These are phyloP conservation scores for Acanthamoeba castellanii DNA, from an alignment of 208 protist species.

Conservation along the genomic window DNA sequence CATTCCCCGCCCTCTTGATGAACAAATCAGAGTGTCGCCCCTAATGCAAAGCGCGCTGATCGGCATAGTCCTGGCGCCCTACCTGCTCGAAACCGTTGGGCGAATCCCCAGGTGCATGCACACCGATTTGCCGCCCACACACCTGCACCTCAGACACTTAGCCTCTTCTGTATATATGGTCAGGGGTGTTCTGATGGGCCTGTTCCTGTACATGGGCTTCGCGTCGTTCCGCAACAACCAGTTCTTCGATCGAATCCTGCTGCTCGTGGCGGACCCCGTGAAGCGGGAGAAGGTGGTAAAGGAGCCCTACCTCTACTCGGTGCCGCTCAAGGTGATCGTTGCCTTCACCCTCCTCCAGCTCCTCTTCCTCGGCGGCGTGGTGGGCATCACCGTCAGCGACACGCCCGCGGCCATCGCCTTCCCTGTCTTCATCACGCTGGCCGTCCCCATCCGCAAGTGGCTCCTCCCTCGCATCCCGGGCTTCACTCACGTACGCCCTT, in stretches of 20 bases:
- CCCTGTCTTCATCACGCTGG: slow-evolving; percentile 73
- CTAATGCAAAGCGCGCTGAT: slow-evolving; percentile 76
- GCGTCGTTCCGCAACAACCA: slow-evolving; percentile 78
- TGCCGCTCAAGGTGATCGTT: neutral
- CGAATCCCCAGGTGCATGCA: neutral
- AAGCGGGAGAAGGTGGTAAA: neutral
- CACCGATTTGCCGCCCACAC: neutral
- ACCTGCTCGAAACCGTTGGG: slow-evolving; percentile 29
- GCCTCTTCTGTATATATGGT: no score
- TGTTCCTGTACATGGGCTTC: slow-evolving; percentile 84
- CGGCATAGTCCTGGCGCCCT: slow-evolving; percentile 47
- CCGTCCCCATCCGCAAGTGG: slow-evolving; percentile 61
- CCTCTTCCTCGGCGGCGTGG: neutral
- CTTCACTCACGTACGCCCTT: neutral
- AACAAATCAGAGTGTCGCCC: slow-evolving; percentile 25
- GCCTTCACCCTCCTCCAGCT: slow-evolving; percentile 55
- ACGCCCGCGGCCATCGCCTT: slow-evolving; percentile 66
- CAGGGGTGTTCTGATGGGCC: slow-evolving; percentile 56
- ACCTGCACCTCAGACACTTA: neutral
- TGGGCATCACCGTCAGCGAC: slow-evolving; percentile 16
- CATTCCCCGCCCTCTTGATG: no score
- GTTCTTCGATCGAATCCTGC: slow-evolving; percentile 75
- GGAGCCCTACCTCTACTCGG: neutral
- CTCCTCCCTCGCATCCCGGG: slow-evolving; percentile 27
- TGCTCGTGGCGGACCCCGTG: slow-evolving; percentile 15